These are phyloP conservation scores for Ulmus americana DNA, from an alignment of 331 rosid genomes.

Conservation along the genomic window DNA sequence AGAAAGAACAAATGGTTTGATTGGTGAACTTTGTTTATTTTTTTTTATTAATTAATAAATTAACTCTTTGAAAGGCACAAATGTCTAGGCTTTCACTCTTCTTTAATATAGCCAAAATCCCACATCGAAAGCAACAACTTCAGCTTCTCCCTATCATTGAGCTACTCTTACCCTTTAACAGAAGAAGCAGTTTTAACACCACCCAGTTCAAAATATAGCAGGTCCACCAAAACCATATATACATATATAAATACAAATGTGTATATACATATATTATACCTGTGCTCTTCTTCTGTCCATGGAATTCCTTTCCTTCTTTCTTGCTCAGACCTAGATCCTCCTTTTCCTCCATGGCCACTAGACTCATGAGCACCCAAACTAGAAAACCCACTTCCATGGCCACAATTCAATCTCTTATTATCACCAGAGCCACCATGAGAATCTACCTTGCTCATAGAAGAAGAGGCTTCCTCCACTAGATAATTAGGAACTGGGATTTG, in stretches of 20 bases:
- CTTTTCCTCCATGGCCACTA: slow-evolving; percentile 54
- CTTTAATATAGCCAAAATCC: not conserved
- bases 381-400: slow-evolving; percentile 64
- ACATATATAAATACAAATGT: not conserved
- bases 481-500: slow-evolving; percentile 59
- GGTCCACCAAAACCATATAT: too few relatives aligned
- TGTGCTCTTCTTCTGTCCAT: slow-evolving; percentile 99
- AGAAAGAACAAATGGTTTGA: not conserved
- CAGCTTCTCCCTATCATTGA: not conserved
- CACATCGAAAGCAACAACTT: not conserved
- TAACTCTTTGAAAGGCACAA: slow-evolving; percentile 1
- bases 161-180: not conserved
- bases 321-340: slow-evolving; percentile 81
- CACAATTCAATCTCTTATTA: slow-evolving; percentile 63
- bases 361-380: slow-evolving; percentile 60
- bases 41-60: too few relatives aligned
- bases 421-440: slow-evolving; percentile 46
- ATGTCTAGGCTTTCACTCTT: not conserved
- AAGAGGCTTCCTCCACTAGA: slow-evolving; percentile 35
- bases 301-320: slow-evolving; percentile 94
- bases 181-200: not conserved
- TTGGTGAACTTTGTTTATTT: too few relatives aligned
- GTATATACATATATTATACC: slow-evolving; percentile 34
- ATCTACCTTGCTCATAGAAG: slow-evolving; percentile 46
- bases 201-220: not conserved